phyloP scores from a whole-genome alignment of 768 basidiomycete genomes.

The Rickenella mellea region DNA sequence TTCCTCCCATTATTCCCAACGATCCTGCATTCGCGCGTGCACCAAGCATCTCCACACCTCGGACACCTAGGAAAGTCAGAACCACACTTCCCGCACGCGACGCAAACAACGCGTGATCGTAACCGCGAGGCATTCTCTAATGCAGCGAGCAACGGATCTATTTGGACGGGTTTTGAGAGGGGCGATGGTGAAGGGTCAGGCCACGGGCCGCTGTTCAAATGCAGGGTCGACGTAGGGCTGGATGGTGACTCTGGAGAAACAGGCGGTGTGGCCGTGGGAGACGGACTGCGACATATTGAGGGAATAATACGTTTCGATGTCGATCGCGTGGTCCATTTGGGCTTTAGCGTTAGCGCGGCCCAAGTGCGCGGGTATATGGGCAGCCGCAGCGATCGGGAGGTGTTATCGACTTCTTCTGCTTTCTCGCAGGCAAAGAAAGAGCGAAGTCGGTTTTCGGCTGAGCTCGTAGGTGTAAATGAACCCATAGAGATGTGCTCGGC shows the following conservation, averaged over 20 bases:
- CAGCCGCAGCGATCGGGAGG: not conserved
- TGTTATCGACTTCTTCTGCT: not conserved
- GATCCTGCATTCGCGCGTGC: slow-evolving; percentile 52
- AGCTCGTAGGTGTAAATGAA: not conserved
- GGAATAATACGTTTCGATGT: not conserved
- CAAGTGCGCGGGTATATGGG: not conserved
- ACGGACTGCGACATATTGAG: not conserved
- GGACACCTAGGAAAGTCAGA: slow-evolving; percentile 53
- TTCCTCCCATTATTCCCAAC: slow-evolving; percentile 33
- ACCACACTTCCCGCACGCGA: slow-evolving; percentile 43
- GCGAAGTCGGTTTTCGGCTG: not conserved
- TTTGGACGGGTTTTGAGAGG: not conserved
- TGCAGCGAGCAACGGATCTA: slow-evolving; percentile 40
- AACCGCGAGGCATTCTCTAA: slow-evolving; percentile 46
- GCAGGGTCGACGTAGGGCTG: not conserved
- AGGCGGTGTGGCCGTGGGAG: not conserved
- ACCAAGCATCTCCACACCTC: slow-evolving; percentile 52
- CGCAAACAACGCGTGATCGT: slow-evolving; percentile 32
- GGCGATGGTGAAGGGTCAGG: not conserved
- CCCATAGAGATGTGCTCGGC: not conserved
- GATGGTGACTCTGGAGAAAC: not conserved
- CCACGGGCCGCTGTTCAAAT: not conserved
- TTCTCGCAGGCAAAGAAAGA: not conserved
- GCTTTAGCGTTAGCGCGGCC: not conserved
- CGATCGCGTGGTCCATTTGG: not conserved